Conservation (phyloP, 169 alveolate species). For the Besnoitia besnoiti region DNA sequence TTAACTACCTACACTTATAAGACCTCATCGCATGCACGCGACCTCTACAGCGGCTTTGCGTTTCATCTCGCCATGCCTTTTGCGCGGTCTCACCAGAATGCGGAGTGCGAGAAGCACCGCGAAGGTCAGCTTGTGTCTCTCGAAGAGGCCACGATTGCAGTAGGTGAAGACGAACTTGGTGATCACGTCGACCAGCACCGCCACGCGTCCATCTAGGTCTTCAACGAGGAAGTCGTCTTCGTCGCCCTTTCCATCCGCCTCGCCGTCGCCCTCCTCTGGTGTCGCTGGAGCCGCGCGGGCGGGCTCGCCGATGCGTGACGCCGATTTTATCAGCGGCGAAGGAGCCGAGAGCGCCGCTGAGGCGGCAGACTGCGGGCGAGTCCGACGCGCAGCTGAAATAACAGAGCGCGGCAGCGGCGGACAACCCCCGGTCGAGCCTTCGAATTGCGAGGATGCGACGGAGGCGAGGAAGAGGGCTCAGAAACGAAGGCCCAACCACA, state of each 20-base stretch:
- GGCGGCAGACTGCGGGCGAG: not conserved
- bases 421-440: too few species aligned
- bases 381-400: not conserved
- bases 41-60: not conserved
- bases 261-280: slow-evolving; percentile 9
- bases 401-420: too few species aligned
- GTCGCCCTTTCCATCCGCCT: slow-evolving; percentile 71
- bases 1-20: too few species aligned
- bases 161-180: slow-evolving; percentile 90
- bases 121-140: slow-evolving; percentile 92
- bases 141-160: slow-evolving; percentile 92
- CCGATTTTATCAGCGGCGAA: too few species aligned
- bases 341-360: too few species aligned
- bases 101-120: slow-evolving; percentile 91
- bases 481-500: too few species aligned
- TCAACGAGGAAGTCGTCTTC: slow-evolving; percentile 81
- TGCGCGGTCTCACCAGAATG: slow-evolving; percentile 80
- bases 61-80: not conserved
- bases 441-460: too few species aligned
- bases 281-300: not conserved
- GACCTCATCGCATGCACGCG: not conserved
- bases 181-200: slow-evolving; percentile 85
- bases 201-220: slow-evolving; percentile 85
- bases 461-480: too few species aligned
- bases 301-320: not conserved